Evolutionary conservation across 2,329 filamentous ascomycete genomes (phyloP), one percentile per base, ranked within the genome.

Genomic region (Mollisiaceae sp.): DNA sequence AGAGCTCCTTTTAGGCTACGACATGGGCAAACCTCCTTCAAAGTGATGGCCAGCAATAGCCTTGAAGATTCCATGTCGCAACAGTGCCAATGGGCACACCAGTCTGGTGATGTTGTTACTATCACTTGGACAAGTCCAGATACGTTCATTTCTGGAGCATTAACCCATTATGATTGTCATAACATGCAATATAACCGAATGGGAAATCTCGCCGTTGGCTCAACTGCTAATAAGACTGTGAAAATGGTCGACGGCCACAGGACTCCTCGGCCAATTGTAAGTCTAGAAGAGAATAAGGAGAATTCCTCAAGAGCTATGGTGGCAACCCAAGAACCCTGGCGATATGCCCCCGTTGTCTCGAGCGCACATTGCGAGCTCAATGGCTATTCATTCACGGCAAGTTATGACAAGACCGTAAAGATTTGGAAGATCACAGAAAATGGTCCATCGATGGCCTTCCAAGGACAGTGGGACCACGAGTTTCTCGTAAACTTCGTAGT

Each of bases 121-220:
- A 79, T 88, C 58, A 80, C 80, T 20, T 90, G 87, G 87, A 78
- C 85, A 0, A 84, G 83, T 0, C 72, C 83, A 22, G 73, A 79
- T n/a, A 63, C 70, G 8, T 86, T 89, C 60, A 72, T 89, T n/a
- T 88, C 86, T 67, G 87, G 87, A 39, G 86, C 87, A 0, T 87
- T 86, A 0, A 83, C 84, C 0, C 87, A 89, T 75, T 89, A 86
- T 0, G 87, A 89, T 69, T 77, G 79, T 0, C 84, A 87, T 50
- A 89, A 89, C 64, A 86, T 89, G 71, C 86, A 89, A 67, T 89
- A 90, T 72, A 90, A 90, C 70, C 88, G 86, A 69, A 82, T 85
- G 0, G 87, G 87, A 0, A 90, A 90, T 70, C 75, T 90, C 11
- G 77, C 86, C 0, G 75, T 89, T 1, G 87, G 85, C 8, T 87